These are phyloP conservation scores for Pisolithus albus DNA, from an alignment of 768 basidiomycete species.

Conservation along the genomic window DNA sequence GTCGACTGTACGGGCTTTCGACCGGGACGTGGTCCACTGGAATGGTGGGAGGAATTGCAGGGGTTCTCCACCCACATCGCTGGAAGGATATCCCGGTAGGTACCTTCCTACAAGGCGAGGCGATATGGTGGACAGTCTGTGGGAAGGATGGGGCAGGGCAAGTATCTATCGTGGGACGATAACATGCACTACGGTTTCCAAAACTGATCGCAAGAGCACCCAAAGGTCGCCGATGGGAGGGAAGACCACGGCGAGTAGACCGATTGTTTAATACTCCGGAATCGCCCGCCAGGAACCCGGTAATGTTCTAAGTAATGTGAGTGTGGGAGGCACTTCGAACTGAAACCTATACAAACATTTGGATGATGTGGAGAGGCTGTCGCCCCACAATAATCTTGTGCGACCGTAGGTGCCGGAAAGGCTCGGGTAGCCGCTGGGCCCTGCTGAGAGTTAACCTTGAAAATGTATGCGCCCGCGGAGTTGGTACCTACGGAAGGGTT, in stretches of 20 bases:
- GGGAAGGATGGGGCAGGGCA: conserved; percentile 16
- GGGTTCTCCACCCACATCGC: conserved; percentile 22
- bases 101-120: conserved; percentile 11
- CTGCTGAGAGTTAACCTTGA: too few species aligned
- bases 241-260: conserved; percentile 22
- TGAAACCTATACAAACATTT: conserved; percentile 4
- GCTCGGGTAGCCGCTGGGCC: too few species aligned
- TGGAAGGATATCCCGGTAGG: conserved; percentile 23
- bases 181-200: conserved; percentile 6
- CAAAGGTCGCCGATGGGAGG: conserved; percentile 3
- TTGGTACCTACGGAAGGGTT: too few species aligned
- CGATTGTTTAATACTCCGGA: conserved; percentile 26
- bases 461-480: too few species aligned
- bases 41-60: conserved; percentile 9
- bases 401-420: too few species aligned
- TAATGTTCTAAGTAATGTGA: conserved; percentile 13
- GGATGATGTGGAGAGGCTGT: conserved; percentile 25
- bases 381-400: too few species aligned
- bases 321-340: not conserved
- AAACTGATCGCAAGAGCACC: not conserved
- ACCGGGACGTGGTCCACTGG: conserved; percentile 15
- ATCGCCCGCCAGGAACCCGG: conserved; percentile 27
- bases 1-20: conserved; percentile 18
- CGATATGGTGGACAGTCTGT: conserved; percentile 7
- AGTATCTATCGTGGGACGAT: conserved; percentile 7